phyloP scores from a whole-genome alignment of 192 early-diverging fungal species.

The Cladochytrium replicatum region DNA sequence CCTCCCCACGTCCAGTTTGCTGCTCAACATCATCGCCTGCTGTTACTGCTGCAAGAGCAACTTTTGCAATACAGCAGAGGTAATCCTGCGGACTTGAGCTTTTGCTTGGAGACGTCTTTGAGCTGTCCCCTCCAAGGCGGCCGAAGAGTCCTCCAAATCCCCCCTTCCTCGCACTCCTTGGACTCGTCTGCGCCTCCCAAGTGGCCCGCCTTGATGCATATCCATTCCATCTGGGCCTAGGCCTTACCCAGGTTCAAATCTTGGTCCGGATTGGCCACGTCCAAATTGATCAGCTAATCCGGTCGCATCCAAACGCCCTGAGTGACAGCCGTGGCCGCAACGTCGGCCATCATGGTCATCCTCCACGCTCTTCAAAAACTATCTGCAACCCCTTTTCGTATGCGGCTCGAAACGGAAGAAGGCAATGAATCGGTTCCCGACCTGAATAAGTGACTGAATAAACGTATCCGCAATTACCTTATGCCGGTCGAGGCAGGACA shows the following conservation, averaged over 20 bases:
- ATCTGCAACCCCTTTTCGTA: constrained; percentile 3
- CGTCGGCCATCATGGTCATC: background rate
- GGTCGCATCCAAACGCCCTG: too few species aligned
- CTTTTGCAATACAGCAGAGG: constrained; percentile 9
- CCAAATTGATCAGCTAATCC: too few species aligned
- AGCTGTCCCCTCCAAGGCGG: background rate
- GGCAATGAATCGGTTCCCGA: constrained; percentile 12
- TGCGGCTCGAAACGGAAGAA: constrained; percentile 12
- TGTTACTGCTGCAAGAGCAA: constrained; percentile 12
- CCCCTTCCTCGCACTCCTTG: background rate
- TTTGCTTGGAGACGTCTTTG: background rate
- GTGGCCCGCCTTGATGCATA: too few species aligned
- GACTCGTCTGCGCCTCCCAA: background rate
- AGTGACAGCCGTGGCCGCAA: background rate
- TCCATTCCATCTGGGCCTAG: too few species aligned
- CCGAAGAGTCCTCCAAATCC: constrained; percentile 2
- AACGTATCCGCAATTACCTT: constrained; percentile 17
- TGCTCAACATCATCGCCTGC: constrained; percentile 7
- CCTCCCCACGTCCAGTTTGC: constrained; percentile 9
- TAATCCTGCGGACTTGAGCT: background rate
- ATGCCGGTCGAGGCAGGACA: constrained; percentile 57
- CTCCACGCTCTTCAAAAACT: constrained; percentile 6
- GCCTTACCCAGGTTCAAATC: too few species aligned
- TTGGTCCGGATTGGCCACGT: too few species aligned
- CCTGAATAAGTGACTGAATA: background rate